phyloP scores from a whole-genome alignment of 176 grass and related monocot species.

The Themeda triandra region DNA sequence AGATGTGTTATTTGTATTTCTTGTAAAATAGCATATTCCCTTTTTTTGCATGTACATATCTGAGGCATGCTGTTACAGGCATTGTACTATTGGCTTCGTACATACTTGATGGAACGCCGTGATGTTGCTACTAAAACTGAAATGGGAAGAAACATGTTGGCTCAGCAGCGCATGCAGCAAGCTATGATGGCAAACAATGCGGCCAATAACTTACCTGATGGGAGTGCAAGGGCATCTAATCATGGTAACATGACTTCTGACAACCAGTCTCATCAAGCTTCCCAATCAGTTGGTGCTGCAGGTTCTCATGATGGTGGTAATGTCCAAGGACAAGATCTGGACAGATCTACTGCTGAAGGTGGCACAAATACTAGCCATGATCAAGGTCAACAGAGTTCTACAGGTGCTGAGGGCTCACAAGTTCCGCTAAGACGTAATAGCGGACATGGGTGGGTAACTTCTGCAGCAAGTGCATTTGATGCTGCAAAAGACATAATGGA shows the following conservation, averaged over 20 bases:
- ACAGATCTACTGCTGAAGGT: constrained; percentile 64
- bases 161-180: constrained; percentile 94
- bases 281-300: constrained; percentile 49
- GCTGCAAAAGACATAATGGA: constrained; percentile 99
- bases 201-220: constrained; percentile 49
- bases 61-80: constrained; percentile 54
- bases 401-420: constrained; percentile 52
- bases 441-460: constrained; percentile 70
- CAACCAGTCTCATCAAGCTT: constrained; percentile 56
- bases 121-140: constrained; percentile 97
- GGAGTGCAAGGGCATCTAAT: constrained; percentile 33
- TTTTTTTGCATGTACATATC: constrained; percentile 6
- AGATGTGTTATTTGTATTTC: constrained; percentile 4
- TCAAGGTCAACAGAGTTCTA: constrained; percentile 63
- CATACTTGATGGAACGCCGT: constrained; percentile 95
- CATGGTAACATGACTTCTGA: constrained; percentile 58
- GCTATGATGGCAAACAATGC: constrained; percentile 67
- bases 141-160: constrained; percentile 74
- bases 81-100: constrained; percentile 98
- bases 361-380: constrained; percentile 58
- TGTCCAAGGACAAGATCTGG: constrained; percentile 68
- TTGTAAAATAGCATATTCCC: constrained; percentile 9
- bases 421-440: constrained; percentile 57
- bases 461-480: constrained; percentile 94
- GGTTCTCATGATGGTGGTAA: constrained; percentile 75